These are phyloP conservation scores for Chytridium lagenaria DNA, from an alignment of 371 early-diverging fungal genomes.

Conservation along the genomic window DNA sequence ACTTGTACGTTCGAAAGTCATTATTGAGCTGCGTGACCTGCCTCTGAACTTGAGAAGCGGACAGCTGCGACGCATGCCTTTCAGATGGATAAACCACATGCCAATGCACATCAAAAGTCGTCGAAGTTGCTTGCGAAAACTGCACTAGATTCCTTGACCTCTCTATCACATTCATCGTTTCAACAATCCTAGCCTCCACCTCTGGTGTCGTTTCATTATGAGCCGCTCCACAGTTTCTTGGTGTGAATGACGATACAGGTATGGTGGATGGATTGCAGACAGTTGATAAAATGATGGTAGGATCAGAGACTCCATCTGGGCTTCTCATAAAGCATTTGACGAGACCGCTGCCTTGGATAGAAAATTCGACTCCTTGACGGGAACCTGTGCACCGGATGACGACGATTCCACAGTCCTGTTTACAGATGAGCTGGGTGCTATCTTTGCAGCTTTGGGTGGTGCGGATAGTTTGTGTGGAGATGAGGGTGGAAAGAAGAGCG, in stretches of 20 bases:
- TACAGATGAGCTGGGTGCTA: conserved; percentile 3
- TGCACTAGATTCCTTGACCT: not conserved
- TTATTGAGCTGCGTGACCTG: conserved; percentile 27
- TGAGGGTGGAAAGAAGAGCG: not conserved
- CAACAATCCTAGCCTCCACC: not conserved
- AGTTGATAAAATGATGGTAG: conserved; percentile 2
- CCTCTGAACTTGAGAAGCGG: conserved; percentile 1
- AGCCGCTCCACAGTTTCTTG: not conserved
- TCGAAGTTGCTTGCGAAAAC: not conserved
- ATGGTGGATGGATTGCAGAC: not conserved
- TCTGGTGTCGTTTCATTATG: conserved; percentile 13
- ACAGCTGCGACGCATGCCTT: conserved; percentile 14
- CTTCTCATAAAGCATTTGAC: not conserved
- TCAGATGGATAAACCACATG: conserved; percentile 25
- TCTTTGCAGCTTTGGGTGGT: not conserved
- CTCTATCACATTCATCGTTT: conserved; percentile 1
- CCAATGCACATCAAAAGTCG: conserved; percentile 24
- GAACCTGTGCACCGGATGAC: conserved; percentile 13
- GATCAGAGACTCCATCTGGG: not conserved
- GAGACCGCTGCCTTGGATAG: conserved; percentile 3
- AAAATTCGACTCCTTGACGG: conserved; percentile 1
- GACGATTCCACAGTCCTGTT: conserved; percentile 3
- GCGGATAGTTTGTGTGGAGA: not conserved
- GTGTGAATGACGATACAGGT: not conserved
- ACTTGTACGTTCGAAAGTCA: conserved; percentile 16